Evolutionary conservation across 2,329 filamentous ascomycete genomes (phyloP).

Genomic region (Amesomyces nigricolor): DNA sequence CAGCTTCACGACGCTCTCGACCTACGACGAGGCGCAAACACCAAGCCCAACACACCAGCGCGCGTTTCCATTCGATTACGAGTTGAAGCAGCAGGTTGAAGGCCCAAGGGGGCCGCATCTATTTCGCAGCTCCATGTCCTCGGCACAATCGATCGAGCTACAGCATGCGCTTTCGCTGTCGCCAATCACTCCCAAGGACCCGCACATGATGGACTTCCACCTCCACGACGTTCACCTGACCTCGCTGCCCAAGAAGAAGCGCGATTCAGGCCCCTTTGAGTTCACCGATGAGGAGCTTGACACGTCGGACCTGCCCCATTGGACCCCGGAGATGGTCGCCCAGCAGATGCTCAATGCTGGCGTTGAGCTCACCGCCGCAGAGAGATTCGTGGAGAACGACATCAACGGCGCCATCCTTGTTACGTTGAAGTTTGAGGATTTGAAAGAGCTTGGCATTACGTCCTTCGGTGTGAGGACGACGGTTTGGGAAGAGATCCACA

Average conservation of each 20-base stretch:
- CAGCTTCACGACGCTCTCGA: slow-evolving; percentile 82
- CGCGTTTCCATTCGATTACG: slow-evolving; percentile 56
- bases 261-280: slow-evolving; percentile 48
- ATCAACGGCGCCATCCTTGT: slow-evolving; percentile 84
- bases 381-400: slow-evolving; percentile 86
- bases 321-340: slow-evolving; percentile 72
- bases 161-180: slow-evolving; percentile 61
- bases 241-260: slow-evolving; percentile 34
- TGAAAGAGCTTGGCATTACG: slow-evolving; percentile 72
- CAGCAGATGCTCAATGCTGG: slow-evolving; percentile 82
- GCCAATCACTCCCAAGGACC: slow-evolving; percentile 63
- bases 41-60: slow-evolving; percentile 60
- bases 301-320: slow-evolving; percentile 53
- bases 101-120: slow-evolving; percentile 83
- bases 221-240: slow-evolving; percentile 36
- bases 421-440: slow-evolving; percentile 84
- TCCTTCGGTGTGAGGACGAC: slow-evolving; percentile 77
- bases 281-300: slow-evolving; percentile 55
- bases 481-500: slow-evolving; percentile 74
- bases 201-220: slow-evolving; percentile 33
- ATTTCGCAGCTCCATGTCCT: slow-evolving; percentile 64
- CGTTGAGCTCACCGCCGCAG: slow-evolving; percentile 69
- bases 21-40: slow-evolving; percentile 76
- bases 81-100: slow-evolving; percentile 58
- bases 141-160: slow-evolving; percentile 47